These are phyloP conservation scores for Avicennia marina DNA, from an alignment of 257 asterid genomes.

Conservation along the genomic window DNA sequence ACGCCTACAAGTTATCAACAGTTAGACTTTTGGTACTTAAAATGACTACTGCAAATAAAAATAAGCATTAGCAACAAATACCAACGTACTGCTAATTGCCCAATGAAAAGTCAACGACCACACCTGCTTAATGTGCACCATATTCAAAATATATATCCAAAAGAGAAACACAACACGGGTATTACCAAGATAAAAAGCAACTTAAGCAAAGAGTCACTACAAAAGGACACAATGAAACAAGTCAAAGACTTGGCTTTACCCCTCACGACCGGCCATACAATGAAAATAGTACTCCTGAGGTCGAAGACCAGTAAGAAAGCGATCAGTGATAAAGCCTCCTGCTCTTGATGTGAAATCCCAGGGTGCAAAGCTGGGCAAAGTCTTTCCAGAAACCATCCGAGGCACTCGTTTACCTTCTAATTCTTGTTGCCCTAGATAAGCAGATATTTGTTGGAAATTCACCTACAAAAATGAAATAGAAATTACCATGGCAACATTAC, in stretches of 20 bases:
- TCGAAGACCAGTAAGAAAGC: constrained; percentile 93
- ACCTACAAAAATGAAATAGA: constrained; percentile 47
- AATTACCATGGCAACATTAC: constrained; percentile 7
- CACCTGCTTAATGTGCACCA: too few relatives aligned
- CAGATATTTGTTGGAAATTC: constrained; percentile 97
- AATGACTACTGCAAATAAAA: background rate
- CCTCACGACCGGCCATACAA: constrained; percentile 99
- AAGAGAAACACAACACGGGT: background rate
- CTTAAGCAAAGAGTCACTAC: background rate
- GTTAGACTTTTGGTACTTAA: background rate
- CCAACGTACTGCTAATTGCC: too few relatives aligned
- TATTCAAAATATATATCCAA: too few relatives aligned
- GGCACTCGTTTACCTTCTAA: constrained; percentile 99
- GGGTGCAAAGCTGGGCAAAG: constrained; percentile 87
- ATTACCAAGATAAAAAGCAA: constrained; percentile 6
- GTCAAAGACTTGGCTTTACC: constrained; percentile 44
- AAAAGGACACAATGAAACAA: constrained; percentile 8
- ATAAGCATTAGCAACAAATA: too few relatives aligned
- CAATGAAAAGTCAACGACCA: too few relatives aligned
- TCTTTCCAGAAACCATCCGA: constrained; percentile 97
- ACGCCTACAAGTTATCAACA: too few relatives aligned
- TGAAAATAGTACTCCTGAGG: constrained; percentile 97
- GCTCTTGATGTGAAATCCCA: constrained; percentile 98
- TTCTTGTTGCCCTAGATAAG: constrained; percentile 95
- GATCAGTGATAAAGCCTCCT: constrained; percentile 94